These are phyloP conservation scores for Myriangium duriaei DNA, from an alignment of 2,329 filamentous ascomycete species.

Conservation along the genomic window DNA sequence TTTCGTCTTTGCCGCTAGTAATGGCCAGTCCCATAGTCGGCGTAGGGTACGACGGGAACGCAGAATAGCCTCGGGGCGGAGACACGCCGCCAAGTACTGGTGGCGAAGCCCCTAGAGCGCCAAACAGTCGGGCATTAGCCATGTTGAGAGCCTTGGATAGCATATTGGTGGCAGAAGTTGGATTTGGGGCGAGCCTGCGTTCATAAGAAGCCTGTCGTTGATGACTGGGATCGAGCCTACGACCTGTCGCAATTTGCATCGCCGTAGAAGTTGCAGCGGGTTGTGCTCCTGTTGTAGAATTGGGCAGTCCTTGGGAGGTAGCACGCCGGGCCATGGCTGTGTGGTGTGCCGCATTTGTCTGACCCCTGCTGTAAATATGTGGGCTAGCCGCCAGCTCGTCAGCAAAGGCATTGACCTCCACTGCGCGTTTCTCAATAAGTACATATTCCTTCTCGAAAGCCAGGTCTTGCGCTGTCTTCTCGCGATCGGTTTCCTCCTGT, in stretches of 20 bases:
- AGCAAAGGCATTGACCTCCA: slow-evolving; percentile 93
- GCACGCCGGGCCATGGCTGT: slow-evolving; percentile 59
- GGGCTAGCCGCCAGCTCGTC: slow-evolving; percentile 82
- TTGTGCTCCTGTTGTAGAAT: slow-evolving; percentile 56
- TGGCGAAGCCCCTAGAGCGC: slow-evolving; percentile 52
- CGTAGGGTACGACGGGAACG: slow-evolving; percentile 75
- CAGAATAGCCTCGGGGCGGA: slow-evolving; percentile 62
- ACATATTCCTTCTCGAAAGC: slow-evolving; percentile 91
- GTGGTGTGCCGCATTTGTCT: slow-evolving; percentile 29
- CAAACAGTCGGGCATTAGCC: slow-evolving; percentile 66
- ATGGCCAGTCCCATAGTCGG: slow-evolving; percentile 55
- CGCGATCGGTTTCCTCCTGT: slow-evolving; percentile 31
- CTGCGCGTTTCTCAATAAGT: slow-evolving; percentile 83
- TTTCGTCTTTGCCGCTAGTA: slow-evolving; percentile 45
- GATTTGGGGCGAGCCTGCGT: slow-evolving; percentile 57
- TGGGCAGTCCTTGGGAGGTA: slow-evolving; percentile 63
- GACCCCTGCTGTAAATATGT: slow-evolving; percentile 43
- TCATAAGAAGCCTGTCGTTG: slow-evolving; percentile 72
- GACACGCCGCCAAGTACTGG: slow-evolving; percentile 50
- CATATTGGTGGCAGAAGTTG: slow-evolving; percentile 73
- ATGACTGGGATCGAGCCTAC: slow-evolving; percentile 48
- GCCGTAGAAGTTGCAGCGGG: slow-evolving; percentile 54
- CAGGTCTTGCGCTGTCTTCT: slow-evolving; percentile 69
- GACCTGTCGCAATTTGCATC: slow-evolving; percentile 60
- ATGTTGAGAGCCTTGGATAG: slow-evolving; percentile 93